phyloP scores from a whole-genome alignment of 1,139 yeast genomes.

The Pichia sp. region DNA sequence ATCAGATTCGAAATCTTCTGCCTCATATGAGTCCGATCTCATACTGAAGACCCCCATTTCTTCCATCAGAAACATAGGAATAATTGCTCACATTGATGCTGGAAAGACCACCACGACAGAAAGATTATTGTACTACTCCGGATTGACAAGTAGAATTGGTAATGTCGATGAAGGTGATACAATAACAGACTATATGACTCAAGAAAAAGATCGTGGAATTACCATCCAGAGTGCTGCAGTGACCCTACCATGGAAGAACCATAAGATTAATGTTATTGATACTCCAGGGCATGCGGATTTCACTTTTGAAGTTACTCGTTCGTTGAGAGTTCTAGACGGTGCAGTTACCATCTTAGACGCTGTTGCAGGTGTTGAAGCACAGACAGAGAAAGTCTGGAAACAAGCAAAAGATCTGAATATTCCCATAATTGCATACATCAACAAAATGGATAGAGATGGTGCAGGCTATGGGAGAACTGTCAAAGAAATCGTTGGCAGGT shows the following conservation, averaged over 20 bases:
- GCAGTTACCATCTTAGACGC: constrained; percentile 90
- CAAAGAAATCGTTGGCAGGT: constrained; percentile 72
- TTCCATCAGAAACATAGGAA: constrained; percentile 66
- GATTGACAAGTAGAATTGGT: constrained; percentile 76
- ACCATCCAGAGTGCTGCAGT: constrained; percentile 97
- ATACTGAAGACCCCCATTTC: constrained; percentile 23
- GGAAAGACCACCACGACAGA: constrained; percentile 90
- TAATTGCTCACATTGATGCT: constrained; percentile 86
- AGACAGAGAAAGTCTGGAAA: constrained; percentile 94
- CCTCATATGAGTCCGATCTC: constrained; percentile 19
- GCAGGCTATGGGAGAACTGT: constrained; percentile 93
- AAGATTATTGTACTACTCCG: constrained; percentile 84
- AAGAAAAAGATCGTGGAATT: constrained; percentile 90
- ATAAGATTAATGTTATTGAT: constrained; percentile 80
- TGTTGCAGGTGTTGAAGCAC: constrained; percentile 98
- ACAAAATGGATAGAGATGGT: constrained; percentile 95
- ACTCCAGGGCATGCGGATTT: constrained; percentile 99
- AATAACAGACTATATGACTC: constrained; percentile 85
- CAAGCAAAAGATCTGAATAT: constrained; percentile 67
- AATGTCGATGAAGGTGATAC: constrained; percentile 97
- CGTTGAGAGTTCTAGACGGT: constrained; percentile 88
- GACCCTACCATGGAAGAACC: constrained; percentile 78
- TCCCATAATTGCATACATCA: constrained; percentile 77
- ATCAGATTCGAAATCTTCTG: not conserved
- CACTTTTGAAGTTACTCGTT: constrained; percentile 87